Percentiles rank a stretch among this genome's conserved stretches.
phyloP scores from a whole-genome alignment of 306 rosid species.

The Sechiopsis laciniata region DNA sequence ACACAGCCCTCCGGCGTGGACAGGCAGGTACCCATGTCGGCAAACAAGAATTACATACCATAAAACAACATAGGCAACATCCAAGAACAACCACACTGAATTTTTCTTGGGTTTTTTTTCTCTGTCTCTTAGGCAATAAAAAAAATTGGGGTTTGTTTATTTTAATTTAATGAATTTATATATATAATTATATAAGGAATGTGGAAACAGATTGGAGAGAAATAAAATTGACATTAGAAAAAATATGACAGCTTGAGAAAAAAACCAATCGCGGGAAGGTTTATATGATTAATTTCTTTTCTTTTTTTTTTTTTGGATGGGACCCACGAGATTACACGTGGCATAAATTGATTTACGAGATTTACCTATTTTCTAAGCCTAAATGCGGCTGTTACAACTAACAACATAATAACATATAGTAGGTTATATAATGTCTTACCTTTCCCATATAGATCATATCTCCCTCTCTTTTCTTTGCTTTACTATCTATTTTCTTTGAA shows the following conservation, averaged over 20 bases:
- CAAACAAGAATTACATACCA: not conserved
- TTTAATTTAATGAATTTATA: not conserved
- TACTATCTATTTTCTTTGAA: too few relatives aligned
- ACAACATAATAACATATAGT: not conserved
- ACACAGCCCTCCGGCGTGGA: slow-evolving; percentile 62
- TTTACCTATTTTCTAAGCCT: not conserved
- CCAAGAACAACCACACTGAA: not conserved
- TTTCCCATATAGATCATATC: too few relatives aligned
- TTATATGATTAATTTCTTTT: too few relatives aligned
- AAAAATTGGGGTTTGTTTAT: not conserved
- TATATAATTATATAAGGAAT: not conserved
- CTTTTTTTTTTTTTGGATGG: not conserved
- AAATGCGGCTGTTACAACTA: slow-evolving; percentile 2
- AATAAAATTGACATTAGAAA: not conserved
- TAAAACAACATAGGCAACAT: slow-evolving; percentile 3
- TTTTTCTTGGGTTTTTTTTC: not conserved
- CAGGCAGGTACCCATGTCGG: slow-evolving; percentile 75
- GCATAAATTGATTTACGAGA: not conserved
- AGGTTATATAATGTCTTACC: too few relatives aligned
- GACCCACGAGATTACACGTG: slow-evolving; percentile 47
- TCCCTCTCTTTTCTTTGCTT: too few relatives aligned
- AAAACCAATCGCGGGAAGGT: not conserved
- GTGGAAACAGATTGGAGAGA: not conserved
- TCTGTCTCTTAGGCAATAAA: not conserved
- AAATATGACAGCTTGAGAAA: slow-evolving; percentile 24